phyloP scores from a whole-genome alignment of 2,329 filamentous ascomycete genomes.

The Fusarium annulatum region DNA sequence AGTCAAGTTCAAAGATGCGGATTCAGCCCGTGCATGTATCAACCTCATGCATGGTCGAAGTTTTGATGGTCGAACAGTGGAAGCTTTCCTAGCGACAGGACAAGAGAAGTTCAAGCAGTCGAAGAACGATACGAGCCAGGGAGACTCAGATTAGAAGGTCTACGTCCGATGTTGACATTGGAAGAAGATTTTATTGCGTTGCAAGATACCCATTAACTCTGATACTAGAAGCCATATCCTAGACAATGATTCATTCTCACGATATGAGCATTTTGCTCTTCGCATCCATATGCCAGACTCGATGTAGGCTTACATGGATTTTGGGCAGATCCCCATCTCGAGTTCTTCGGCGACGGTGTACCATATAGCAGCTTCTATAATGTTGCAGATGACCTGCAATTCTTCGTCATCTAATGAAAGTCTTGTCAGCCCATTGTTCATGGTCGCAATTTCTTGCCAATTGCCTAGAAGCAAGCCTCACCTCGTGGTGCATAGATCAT shows the following conservation, averaged over 20 bases:
- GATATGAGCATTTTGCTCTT: background rate
- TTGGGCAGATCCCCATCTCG: conserved; percentile 46
- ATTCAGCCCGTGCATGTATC: conserved; percentile 79
- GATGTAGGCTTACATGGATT: conserved; percentile 15
- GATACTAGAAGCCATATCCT: conserved; percentile 12
- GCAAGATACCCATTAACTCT: conserved; percentile 43
- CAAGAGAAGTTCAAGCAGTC: conserved; percentile 79
- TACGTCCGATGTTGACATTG: background rate
- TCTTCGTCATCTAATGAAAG: conserved; percentile 67
- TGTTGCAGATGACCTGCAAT: conserved; percentile 71
- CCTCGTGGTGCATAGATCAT: conserved; percentile 84
- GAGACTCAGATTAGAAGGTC: conserved; percentile 47
- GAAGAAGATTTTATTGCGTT: conserved; percentile 31
- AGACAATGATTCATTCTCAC: background rate
- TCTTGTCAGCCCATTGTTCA: background rate
- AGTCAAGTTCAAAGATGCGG: conserved; percentile 80
- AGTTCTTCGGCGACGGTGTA: conserved; percentile 64
- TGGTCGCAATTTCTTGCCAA: background rate
- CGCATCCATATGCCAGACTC: background rate
- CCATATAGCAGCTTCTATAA: conserved; percentile 81
- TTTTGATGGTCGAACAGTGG: conserved; percentile 78
- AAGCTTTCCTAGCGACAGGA: conserved; percentile 77
- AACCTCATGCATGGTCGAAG: conserved; percentile 81
- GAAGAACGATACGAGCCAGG: conserved; percentile 64
- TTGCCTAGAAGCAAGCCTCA: conserved; percentile 44